These are phyloP conservation scores for Neurospora sp. DNA, from an alignment of 495 filamentous ascomycete genomes.

Conservation along the genomic window DNA sequence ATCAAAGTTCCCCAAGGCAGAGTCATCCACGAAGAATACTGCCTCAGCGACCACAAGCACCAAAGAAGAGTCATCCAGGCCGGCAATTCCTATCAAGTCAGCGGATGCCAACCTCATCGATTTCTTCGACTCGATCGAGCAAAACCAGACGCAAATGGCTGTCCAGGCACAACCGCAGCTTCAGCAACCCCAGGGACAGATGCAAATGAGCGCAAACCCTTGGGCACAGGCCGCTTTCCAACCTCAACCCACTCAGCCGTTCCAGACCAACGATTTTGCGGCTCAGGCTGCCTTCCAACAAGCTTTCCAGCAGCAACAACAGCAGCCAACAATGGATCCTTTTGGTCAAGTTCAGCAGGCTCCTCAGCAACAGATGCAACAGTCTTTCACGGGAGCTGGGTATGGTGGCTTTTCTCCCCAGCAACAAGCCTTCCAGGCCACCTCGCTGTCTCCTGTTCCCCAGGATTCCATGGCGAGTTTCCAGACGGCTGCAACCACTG, in stretches of 20 bases:
- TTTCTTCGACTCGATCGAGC: constrained; percentile 96
- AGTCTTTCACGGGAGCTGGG: constrained; percentile 62
- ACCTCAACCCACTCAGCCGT: constrained; percentile 16
- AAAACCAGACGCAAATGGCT: constrained; percentile 70
- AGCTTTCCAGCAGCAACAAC: constrained; percentile 41
- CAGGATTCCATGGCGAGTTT: constrained; percentile 51
- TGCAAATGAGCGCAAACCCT: constrained; percentile 23
- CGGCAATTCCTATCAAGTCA: constrained; percentile 38
- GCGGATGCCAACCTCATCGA: constrained; percentile 84
- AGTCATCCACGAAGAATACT: constrained; percentile 21
- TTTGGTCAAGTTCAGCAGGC: constrained; percentile 28
- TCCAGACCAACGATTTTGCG: constrained; percentile 43
- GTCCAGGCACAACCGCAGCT: constrained; percentile 31
- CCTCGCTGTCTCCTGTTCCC: constrained; percentile 48
- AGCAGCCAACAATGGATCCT: constrained; percentile 11
- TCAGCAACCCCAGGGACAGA: constrained; percentile 16
- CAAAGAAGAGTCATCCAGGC: not conserved
- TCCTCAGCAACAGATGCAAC: constrained; percentile 31
- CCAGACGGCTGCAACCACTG: constrained; percentile 29
- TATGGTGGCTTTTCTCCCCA: constrained; percentile 79
- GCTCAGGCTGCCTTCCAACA: constrained; percentile 39
- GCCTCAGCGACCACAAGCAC: constrained; percentile 28
- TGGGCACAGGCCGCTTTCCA: constrained; percentile 25
- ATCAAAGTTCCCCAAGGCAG: constrained; percentile 24
- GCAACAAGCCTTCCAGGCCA: constrained; percentile 43